Base-by-base conservation (phyloP, 768 basidiomycete species). In the Amanita rubescens region DNA sequence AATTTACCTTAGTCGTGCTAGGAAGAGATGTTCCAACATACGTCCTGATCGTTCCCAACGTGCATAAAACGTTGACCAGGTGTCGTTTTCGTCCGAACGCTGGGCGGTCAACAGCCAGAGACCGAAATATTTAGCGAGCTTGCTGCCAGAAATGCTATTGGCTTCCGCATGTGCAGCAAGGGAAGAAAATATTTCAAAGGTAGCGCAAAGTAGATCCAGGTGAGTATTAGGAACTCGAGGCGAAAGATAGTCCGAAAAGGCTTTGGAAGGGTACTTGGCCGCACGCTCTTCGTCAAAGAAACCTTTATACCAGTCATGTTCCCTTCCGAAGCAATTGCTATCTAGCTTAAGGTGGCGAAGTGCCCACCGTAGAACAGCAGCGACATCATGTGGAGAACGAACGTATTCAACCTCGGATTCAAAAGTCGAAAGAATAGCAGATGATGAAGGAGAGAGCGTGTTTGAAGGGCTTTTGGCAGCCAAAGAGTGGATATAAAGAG, bases 311-410 rank as follows among this genome's bases (percentile, higher is more conserved):
- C 90, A 91, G 3, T 67, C 68, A 62, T 79, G 78, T 43, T 77
- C 72, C 41, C 75, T 79, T 25, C 85, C 87, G 57, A 90, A 87
- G 14, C 70, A 71, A 19, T 69, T 67, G 4, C 77, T 75, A 25
- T 85, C 79, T 5, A 90, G 70, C 25, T 79, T 71, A 41, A 90
- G 71, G 62, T 91, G 89, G 27, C 89, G 82, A 25, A 91, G 66
- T 33, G 78, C 86, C 90, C 90, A 91, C 41, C 90, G 82, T 15
- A 91, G 72, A 14, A 90, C 84, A 22, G 88, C 82, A 14, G 90
- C 87, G 44, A 88, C 75, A 62, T 91, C 90, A 51, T 90, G 84
- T 1, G 85, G 80, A 32, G 82, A 84, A 30, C 80, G 78, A 3
- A 83, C 78, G 56, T 76, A 82, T 47, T 72, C 71, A 44, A 90